phyloP scores from a whole-genome alignment of 179 eudicot genomes.

The Dionaea muscipula region DNA sequence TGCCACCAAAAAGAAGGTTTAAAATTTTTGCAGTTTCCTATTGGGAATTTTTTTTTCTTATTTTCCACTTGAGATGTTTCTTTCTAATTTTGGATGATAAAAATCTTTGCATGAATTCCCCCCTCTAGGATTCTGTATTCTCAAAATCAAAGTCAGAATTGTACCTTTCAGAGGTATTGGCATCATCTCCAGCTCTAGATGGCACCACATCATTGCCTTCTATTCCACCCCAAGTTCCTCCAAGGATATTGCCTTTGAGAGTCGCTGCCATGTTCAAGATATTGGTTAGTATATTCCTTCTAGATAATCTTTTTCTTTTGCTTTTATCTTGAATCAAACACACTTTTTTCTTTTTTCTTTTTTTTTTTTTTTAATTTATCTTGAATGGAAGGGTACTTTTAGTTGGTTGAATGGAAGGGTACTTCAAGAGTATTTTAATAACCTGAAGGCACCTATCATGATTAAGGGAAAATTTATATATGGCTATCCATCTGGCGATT shows the following conservation, averaged over 20 bases:
- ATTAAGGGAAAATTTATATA: too few relatives aligned
- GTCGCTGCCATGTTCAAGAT: conserved; percentile 79
- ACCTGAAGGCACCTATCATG: too few relatives aligned
- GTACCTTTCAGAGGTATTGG: conserved; percentile 63
- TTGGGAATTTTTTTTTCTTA: background rate
- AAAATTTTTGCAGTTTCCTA: background rate
- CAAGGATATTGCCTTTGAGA: conserved; percentile 60
- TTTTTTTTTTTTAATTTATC: too few relatives aligned
- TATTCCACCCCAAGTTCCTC: conserved; percentile 62
- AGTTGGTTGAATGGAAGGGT: too few relatives aligned
- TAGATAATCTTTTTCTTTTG: background rate
- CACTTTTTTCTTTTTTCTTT: too few relatives aligned
- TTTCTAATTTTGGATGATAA: background rate
- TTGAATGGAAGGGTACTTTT: too few relatives aligned
- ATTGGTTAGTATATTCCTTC: conserved; percentile 46
- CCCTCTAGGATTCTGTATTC: conserved; percentile 42
- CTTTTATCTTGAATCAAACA: too few relatives aligned
- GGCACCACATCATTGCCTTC: conserved; percentile 31
- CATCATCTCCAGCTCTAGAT: conserved; percentile 40
- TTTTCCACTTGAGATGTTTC: conserved; percentile 2
- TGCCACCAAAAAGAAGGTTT: conserved; percentile 55
- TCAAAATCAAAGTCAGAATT: conserved; percentile 58
- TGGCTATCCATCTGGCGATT: too few relatives aligned
- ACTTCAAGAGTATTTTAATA: too few relatives aligned
- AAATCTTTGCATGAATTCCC: conserved; percentile 6